These are phyloP conservation scores for Parathielavia hyrcaniae DNA, from an alignment of 495 filamentous ascomycete genomes.

Conservation along the genomic window DNA sequence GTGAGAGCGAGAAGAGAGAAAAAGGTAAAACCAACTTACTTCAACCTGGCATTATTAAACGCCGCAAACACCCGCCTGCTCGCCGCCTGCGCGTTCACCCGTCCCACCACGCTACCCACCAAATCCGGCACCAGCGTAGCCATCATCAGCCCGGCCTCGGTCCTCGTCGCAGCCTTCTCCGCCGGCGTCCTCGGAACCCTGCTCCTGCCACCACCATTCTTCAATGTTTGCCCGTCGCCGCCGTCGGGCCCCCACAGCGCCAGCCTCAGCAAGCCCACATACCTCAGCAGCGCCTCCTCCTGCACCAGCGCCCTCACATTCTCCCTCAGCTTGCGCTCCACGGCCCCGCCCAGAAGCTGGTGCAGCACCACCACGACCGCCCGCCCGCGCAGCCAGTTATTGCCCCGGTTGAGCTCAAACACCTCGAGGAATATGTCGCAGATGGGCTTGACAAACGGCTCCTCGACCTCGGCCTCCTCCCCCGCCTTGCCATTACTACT, in stretches of 20 bases:
- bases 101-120: slow-evolving; percentile 76
- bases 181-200: slow-evolving; percentile 52
- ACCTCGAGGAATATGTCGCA: slow-evolving; percentile 95
- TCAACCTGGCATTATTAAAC: slow-evolving; percentile 69
- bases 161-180: slow-evolving; percentile 63
- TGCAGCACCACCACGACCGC: slow-evolving; percentile 92
- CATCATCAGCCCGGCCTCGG: slow-evolving; percentile 72
- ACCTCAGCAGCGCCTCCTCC: slow-evolving; percentile 72
- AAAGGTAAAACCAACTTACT: slow-evolving; percentile 44
- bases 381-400: slow-evolving; percentile 88
- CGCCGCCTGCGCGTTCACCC: slow-evolving; percentile 77
- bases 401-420: slow-evolving; percentile 89
- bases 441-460: slow-evolving; percentile 97
- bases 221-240: slow-evolving; percentile 48
- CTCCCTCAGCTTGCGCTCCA: slow-evolving; percentile 90
- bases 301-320: slow-evolving; percentile 60
- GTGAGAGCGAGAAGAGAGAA: neutral
- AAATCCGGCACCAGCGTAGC: slow-evolving; percentile 76
- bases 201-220: slow-evolving; percentile 22
- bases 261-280: slow-evolving; percentile 62
- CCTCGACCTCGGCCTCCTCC: slow-evolving; percentile 28
- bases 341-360: slow-evolving; percentile 78
- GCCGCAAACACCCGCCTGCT: slow-evolving; percentile 73
- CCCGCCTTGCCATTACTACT: slow-evolving; percentile 22
- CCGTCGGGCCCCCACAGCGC: slow-evolving; percentile 65